Base-by-base conservation (phyloP, 371 early-diverging fungal genomes). In the Mortierella sp. region DNA sequence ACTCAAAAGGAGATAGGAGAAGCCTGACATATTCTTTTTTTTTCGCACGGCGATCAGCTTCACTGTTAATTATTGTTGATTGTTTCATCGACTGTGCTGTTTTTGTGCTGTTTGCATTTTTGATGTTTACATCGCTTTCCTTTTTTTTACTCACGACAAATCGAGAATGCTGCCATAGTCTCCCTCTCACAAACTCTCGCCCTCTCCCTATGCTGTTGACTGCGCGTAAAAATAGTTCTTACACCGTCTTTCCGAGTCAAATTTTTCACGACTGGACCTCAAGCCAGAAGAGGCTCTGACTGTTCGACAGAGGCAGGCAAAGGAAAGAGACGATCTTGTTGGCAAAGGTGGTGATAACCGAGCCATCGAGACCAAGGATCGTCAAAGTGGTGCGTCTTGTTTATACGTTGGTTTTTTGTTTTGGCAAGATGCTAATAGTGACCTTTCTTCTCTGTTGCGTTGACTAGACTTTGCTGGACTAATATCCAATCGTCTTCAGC, bases 371-470 rank as follows among this genome's bases (percentile, higher is more conserved):
- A 78, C 73, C 24, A 45, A 72, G n/a, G 84, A 78, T 55, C 80
- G 84, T 65, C 75, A 77, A 50, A 84, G 84, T 57, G 84, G 84
- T 84, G 75, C 26, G 75, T 50, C 28, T 16, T 31, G 28, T 34
- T 31, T 60, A 16, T 1, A 11, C 8, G 55, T 55, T 8, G 55
- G 7, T 4, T n/a, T 38, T 38, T 9, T 55, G 55, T 57, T 9
- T 2, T 21, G 57, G 42, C 3, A 1, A 11, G 26, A 57, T 10
- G 13, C 4, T 3, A 3, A 57, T 57, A 5, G 55, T n/a, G 21
- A 24, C 50, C 13, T 50, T 4, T 54, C 24, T 5, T 54, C 19
- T 21, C 50, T 50, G 50, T 34, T 38, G 21, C 38, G 21, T 65
- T 2, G 65, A 16, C 7, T 60, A 60, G 11, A 5, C 16, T 10